phyloP scores from a whole-genome alignment of 2,329 filamentous ascomycete genomes.

The Aspergillus sp. region DNA sequence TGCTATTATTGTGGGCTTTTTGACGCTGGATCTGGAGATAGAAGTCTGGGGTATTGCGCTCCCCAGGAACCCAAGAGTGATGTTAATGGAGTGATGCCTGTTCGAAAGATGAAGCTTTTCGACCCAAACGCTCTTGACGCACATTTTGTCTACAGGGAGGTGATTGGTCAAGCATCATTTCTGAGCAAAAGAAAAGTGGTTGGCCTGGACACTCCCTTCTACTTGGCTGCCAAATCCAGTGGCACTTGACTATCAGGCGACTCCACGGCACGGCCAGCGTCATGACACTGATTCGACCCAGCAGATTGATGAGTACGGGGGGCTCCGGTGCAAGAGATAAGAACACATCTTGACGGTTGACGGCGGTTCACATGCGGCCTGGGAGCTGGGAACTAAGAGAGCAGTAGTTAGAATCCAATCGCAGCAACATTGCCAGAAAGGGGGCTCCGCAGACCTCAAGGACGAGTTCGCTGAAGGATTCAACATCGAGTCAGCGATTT shows the following conservation, averaged over 20 bases:
- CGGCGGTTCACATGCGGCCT: not conserved
- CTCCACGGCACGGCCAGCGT: not conserved
- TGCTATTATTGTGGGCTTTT: not conserved
- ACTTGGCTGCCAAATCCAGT: not conserved
- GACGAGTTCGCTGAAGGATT: not conserved
- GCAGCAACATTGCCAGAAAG: not conserved
- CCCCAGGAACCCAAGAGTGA: not conserved
- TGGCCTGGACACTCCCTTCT: not conserved
- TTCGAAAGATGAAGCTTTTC: not conserved
- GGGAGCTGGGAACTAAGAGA: not conserved
- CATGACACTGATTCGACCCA: not conserved
- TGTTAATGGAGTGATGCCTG: not conserved
- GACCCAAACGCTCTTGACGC: slow-evolving; percentile 9
- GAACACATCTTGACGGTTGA: not conserved
- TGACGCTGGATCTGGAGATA: not conserved
- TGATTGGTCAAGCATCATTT: not conserved
- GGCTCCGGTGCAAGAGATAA: not conserved
- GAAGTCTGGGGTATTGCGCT: not conserved
- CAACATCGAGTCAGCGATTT: not conserved
- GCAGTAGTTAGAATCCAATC: not conserved
- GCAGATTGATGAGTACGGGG: not conserved
- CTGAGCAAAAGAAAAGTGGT: not conserved
- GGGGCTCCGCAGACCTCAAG: not conserved
- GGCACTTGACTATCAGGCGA: not conserved
- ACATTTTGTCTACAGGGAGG: not conserved